Conservation (phyloP, 1,284 basidiomycete genomes). For the Volvariella surrecta region DNA sequence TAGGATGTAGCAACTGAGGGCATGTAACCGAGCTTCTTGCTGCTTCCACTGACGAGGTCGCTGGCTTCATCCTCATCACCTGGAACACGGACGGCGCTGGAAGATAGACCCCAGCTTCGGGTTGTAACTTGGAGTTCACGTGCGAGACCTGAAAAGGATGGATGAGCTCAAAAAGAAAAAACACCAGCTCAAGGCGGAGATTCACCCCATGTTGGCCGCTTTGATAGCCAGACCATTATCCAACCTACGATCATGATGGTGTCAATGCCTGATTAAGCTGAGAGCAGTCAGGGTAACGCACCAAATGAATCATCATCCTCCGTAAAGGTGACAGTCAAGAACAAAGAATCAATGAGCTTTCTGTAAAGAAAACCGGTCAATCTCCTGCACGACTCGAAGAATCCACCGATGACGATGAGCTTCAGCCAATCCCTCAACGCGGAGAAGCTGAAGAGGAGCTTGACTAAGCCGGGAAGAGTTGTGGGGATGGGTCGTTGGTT, state of each 20-base stretch:
- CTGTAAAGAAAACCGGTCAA: slow-evolving; percentile 10
- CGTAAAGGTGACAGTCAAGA: slow-evolving; percentile 14
- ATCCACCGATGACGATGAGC: slow-evolving; percentile 15
- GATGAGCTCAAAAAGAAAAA: slow-evolving; percentile 6
- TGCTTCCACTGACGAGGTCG: slow-evolving; percentile 11
- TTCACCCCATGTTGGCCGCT: slow-evolving; percentile 13
- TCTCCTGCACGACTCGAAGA: slow-evolving; percentile 15
- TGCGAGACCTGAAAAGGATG: slow-evolving; percentile 5
- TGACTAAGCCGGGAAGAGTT: neutral
- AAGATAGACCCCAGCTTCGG: slow-evolving; percentile 18
- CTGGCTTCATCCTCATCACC: slow-evolving; percentile 24
- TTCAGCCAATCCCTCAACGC: slow-evolving; percentile 16
- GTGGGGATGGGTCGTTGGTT: slow-evolving; percentile 6
- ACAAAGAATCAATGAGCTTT: slow-evolving; percentile 12
- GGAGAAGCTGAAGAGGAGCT: slow-evolving; percentile 3
- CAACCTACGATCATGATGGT: slow-evolving; percentile 8
- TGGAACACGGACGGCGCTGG: slow-evolving; percentile 18
- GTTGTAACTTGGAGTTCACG: slow-evolving; percentile 2
- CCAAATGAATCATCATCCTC: slow-evolving; percentile 15
- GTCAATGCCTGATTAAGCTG: neutral
- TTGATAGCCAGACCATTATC: slow-evolving; percentile 15
- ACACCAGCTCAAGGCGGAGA: neutral
- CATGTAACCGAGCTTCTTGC: slow-evolving; percentile 31
- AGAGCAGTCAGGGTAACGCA: no score
- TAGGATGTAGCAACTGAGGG: slow-evolving; percentile 34